Conservation (phyloP, 768 basidiomycete genomes). For the Pilatotrama ljubarskyi region DNA sequence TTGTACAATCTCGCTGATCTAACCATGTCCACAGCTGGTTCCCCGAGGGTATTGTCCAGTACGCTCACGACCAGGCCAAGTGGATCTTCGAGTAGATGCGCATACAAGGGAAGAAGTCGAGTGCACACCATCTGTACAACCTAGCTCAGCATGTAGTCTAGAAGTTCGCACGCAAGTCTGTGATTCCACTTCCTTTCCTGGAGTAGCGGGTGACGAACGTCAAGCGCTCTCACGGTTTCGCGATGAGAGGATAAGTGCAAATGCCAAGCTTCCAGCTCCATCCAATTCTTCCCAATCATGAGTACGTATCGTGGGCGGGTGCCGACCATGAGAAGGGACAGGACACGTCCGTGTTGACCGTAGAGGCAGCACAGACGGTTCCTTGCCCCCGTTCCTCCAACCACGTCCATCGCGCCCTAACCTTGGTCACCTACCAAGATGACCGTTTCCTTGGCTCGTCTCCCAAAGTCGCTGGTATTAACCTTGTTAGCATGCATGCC, state of each 20-base stretch:
- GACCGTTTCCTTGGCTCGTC: constrained; percentile 7
- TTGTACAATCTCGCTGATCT: constrained; percentile 14
- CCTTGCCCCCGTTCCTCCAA: background rate
- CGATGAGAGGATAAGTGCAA: background rate
- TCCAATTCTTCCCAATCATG: constrained; percentile 4
- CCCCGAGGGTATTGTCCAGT: constrained; percentile 81
- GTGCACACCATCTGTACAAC: background rate
- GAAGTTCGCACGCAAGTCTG: constrained; percentile 5
- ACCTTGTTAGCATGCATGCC: constrained; percentile 13
- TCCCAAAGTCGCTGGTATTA: constrained; percentile 8
- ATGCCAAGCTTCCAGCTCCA: background rate
- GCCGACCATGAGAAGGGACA: constrained; percentile 3
- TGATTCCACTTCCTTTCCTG: constrained; percentile 2
- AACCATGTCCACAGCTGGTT: constrained; percentile 66
- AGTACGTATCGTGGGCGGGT: background rate
- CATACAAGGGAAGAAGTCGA: constrained; percentile 12
- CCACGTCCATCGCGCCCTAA: background rate
- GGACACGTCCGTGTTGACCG: background rate
- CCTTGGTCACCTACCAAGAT: constrained; percentile 7
- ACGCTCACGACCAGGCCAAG: constrained; percentile 57
- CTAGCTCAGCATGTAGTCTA: constrained; percentile 15
- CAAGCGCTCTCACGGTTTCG: background rate
- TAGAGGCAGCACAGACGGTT: background rate
- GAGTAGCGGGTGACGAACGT: background rate
- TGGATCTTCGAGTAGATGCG: constrained; percentile 79